These are phyloP conservation scores for Aspergillus calidoustus DNA, from an alignment of 2,329 filamentous ascomycete genomes.

Conservation along the genomic window DNA sequence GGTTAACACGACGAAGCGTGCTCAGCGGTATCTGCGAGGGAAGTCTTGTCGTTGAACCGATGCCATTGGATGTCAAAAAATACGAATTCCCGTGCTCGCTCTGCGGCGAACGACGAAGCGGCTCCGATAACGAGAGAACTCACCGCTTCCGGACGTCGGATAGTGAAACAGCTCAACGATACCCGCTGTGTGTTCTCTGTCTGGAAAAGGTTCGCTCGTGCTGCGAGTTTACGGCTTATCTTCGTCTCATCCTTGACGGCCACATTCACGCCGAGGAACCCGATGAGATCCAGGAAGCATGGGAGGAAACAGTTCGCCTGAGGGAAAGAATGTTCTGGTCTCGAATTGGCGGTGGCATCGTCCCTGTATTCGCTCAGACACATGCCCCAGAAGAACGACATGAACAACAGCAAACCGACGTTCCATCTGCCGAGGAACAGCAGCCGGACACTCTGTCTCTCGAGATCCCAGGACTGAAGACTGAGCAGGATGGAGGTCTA, in stretches of 20 bases:
- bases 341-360: constrained; percentile 85
- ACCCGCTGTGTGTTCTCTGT: constrained; percentile 89
- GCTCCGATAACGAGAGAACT: constrained; percentile 72
- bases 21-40: constrained; percentile 83
- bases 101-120: constrained; percentile 81
- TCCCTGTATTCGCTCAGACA: constrained; percentile 62
- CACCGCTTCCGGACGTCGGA: constrained; percentile 91
- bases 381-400: constrained; percentile 16
- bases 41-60: constrained; percentile 85
- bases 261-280: constrained; percentile 84
- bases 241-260: constrained; percentile 89
- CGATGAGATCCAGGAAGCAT: constrained; percentile 83
- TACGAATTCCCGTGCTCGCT: constrained; percentile 74
- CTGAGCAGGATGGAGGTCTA: constrained; percentile 9
- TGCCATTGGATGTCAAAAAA: constrained; percentile 62
- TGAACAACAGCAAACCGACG: constrained; percentile 14
- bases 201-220: constrained; percentile 80
- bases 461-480: constrained; percentile 7
- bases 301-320: constrained; percentile 90
- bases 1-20: constrained; percentile 86
- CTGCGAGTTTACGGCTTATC: constrained; percentile 89
- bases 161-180: constrained; percentile 81
- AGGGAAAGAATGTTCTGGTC: constrained; percentile 98
- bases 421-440: background rate
- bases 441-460: background rate